These are phyloP conservation scores for Metschnikowia gruessii DNA, from an alignment of 805 yeast genomes.

Conservation along the genomic window DNA sequence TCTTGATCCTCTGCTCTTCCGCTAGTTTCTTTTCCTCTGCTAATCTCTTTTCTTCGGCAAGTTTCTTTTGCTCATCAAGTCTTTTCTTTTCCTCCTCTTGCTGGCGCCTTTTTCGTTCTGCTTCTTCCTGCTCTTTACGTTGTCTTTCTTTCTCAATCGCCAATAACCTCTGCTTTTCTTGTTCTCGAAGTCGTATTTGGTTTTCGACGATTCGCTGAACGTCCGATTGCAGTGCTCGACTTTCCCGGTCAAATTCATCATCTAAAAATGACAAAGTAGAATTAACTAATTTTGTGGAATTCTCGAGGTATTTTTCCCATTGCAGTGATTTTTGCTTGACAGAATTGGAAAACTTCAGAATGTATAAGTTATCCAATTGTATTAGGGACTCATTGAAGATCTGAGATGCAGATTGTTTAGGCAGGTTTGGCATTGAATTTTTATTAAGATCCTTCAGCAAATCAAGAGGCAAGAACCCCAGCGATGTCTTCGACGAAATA, in stretches of 20 bases:
- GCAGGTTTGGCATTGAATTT: background rate
- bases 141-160: conserved; percentile 8
- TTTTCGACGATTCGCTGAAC: conserved; percentile 6
- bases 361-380: conserved; percentile 5
- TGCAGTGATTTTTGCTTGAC: background rate
- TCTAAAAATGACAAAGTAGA: conserved; percentile 4
- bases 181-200: conserved; percentile 11
- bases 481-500: background rate
- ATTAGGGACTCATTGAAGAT: conserved; percentile 10
- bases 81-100: conserved; percentile 11
- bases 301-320: conserved; percentile 3
- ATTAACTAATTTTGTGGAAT: background rate
- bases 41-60: conserved; percentile 13
- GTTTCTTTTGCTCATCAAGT: conserved; percentile 8
- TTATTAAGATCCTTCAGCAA: too few relatives aligned
- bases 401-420: conserved; percentile 2
- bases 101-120: conserved; percentile 20
- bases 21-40: conserved; percentile 10
- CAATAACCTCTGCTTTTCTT: conserved; percentile 15
- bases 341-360: conserved; percentile 2
- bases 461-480: background rate
- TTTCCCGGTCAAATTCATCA: conserved; percentile 1
- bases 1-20: conserved; percentile 12
- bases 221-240: conserved; percentile 6
- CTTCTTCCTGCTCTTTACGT: conserved; percentile 1